Evolutionary conservation across 1,284 basidiomycete genomes (phyloP).

Genomic region (Ustilago crameri): DNA sequence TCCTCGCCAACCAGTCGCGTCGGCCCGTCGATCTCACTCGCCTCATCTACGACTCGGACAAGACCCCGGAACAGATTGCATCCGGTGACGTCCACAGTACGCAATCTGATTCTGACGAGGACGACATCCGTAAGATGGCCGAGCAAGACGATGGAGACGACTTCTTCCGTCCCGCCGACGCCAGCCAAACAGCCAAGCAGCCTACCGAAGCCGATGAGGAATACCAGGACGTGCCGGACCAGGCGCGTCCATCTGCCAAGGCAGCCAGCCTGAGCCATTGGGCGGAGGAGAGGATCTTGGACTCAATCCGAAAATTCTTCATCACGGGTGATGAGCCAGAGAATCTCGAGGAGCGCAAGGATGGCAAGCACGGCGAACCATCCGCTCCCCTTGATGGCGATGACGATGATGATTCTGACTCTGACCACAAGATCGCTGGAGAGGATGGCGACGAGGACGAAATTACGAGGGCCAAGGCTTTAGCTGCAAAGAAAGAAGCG

Average conservation of each 20-base stretch:
- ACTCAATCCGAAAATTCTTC: conserved; percentile 87
- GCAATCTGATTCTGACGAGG: neutral
- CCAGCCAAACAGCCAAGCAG: conserved; percentile 62
- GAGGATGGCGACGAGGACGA: conserved; percentile 68
- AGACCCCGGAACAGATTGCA: conserved; percentile 80
- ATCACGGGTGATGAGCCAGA: conserved; percentile 78
- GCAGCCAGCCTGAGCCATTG: conserved; percentile 75
- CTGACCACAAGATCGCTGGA: conserved; percentile 69
- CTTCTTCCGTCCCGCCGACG: conserved; percentile 75
- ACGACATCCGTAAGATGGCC: conserved; percentile 30
- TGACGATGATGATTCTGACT: conserved; percentile 64
- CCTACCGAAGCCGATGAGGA: conserved; percentile 41
- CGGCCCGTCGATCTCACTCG: conserved; percentile 79
- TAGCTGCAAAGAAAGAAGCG: conserved; percentile 87
- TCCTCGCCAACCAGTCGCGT: conserved; percentile 61
- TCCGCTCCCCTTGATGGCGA: conserved; percentile 49
- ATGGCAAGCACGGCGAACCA: conserved; percentile 27
- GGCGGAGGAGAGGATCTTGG: conserved; percentile 84
- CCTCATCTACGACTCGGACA: conserved; percentile 80
- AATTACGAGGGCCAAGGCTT: conserved; percentile 72
- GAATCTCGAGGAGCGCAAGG: conserved; percentile 48
- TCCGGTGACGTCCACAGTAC: conserved; percentile 68
- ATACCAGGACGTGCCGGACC: conserved; percentile 75
- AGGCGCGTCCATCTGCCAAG: conserved; percentile 75
- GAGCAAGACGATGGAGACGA: conserved; percentile 74